A percentile compares a stretch with the other conserved stretches of the same genome.
Evolutionary conservation across 129 eudicot genomes (phyloP).

Genomic region (Apium graveolens): DNA sequence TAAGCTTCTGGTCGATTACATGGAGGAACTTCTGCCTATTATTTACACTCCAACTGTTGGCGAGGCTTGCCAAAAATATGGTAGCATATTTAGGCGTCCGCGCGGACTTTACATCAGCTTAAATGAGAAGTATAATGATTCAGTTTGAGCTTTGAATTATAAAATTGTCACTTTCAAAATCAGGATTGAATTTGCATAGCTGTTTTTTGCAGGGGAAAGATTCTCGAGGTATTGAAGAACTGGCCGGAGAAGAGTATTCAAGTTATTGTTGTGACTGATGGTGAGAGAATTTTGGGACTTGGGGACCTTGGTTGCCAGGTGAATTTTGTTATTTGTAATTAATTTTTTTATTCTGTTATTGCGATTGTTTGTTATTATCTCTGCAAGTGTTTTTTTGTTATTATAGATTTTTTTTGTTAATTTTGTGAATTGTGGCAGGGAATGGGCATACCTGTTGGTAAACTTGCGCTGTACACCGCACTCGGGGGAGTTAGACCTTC

Average conservation of each 20-base stretch:
- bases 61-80: constrained; percentile 54
- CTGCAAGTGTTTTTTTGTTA: neutral
- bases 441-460: constrained; percentile 98
- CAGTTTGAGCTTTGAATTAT: neutral
- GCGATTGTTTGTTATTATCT: neutral
- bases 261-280: constrained; percentile 12
- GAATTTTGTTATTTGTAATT: neutral
- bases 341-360: neutral
- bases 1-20: constrained; percentile 67
- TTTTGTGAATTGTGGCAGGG: constrained; percentile 35
- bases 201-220: neutral
- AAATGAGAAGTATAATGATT: constrained; percentile 35
- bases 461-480: constrained; percentile 89
- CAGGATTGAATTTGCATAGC: constrained; percentile 17
- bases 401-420: neutral
- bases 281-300: constrained; percentile 12
- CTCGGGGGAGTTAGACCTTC: constrained; percentile 98
- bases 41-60: constrained; percentile 53
- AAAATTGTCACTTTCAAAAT: neutral
- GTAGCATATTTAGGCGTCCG: constrained; percentile 43
- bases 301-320: constrained; percentile 13
- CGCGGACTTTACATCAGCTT: constrained; percentile 44
- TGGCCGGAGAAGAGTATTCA: constrained; percentile 6
- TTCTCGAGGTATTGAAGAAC: constrained; percentile 12
- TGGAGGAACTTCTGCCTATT: constrained; percentile 44